phyloP scores from a whole-genome alignment of 2,329 filamentous ascomycete genomes.

The Cadophora sp. region DNA sequence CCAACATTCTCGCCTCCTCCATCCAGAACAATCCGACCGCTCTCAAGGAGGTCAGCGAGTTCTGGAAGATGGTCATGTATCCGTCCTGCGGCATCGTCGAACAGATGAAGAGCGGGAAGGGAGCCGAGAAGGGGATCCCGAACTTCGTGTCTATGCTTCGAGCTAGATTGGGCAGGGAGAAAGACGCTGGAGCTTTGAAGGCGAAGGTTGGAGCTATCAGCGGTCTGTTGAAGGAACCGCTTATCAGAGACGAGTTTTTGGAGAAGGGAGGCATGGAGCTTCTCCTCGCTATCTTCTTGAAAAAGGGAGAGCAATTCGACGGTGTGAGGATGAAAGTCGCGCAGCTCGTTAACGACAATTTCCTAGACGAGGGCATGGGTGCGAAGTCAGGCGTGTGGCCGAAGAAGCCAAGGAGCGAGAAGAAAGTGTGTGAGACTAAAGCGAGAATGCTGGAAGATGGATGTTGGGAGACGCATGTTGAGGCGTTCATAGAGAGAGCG shows the following conservation, averaged over 20 bases:
- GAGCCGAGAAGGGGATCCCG: constrained; percentile 2
- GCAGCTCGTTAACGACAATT: constrained; percentile 67
- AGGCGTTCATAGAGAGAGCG: constrained; percentile 31
- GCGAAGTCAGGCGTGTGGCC: constrained; percentile 65
- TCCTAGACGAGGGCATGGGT: constrained; percentile 70
- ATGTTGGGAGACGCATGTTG: constrained; percentile 64
- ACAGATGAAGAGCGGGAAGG: constrained; percentile 17
- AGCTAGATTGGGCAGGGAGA: constrained; percentile 33
- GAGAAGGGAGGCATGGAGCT: constrained; percentile 58
- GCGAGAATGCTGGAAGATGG: constrained; percentile 51
- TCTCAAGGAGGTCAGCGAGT: constrained; percentile 55
- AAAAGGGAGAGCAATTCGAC: constrained; percentile 55
- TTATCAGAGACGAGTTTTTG: constrained; percentile 63
- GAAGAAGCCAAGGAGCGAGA: constrained; percentile 44
- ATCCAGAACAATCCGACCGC: constrained; percentile 71
- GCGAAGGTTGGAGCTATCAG: constrained; percentile 57
- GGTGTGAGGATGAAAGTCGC: constrained; percentile 60
- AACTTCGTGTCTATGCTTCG: constrained; percentile 40
- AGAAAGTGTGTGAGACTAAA: constrained; percentile 47
- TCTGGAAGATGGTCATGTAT: constrained; percentile 50
- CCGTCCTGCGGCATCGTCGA: constrained; percentile 34
- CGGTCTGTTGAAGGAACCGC: constrained; percentile 60
- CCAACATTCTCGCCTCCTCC: constrained; percentile 62
- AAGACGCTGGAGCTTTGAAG: constrained; percentile 41
- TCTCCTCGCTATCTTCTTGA: constrained; percentile 59